Percentiles rank a stretch among this genome's conserved stretches.
These are phyloP conservation scores for Aristolochia contorta DNA, from an alignment of 164 flowering plant genomes.

Conservation along the genomic window DNA sequence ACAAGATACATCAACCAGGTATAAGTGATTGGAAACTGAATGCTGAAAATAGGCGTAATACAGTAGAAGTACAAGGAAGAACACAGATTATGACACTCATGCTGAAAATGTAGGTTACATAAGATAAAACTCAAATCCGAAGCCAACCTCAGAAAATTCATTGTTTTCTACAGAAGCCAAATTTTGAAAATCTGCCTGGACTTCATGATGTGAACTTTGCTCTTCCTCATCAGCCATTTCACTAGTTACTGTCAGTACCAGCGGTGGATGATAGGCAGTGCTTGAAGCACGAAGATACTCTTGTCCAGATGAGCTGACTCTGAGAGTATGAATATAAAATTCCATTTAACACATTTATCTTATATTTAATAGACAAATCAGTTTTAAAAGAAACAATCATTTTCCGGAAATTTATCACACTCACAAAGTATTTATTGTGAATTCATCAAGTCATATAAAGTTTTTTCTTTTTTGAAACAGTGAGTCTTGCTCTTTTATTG, in stretches of 20 bases:
- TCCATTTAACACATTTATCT: not conserved
- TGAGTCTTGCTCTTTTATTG: too few species aligned
- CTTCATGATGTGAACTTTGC: constrained; percentile 10
- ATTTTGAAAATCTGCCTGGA: constrained; percentile 18
- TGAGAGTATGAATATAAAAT: constrained; percentile 5
- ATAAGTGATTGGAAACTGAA: not conserved
- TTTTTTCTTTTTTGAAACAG: too few species aligned
- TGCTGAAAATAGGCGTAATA: not conserved
- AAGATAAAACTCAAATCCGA: not conserved
- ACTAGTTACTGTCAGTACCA: constrained; percentile 27
- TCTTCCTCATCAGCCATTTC: constrained; percentile 35
- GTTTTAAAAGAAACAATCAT: not conserved
- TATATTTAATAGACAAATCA: too few species aligned
- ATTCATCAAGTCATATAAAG: too few species aligned
- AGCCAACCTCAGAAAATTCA: constrained; percentile 39
- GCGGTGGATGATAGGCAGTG: constrained; percentile 36
- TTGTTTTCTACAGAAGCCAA: constrained; percentile 16
- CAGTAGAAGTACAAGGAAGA: not conserved
- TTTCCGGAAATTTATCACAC: not conserved
- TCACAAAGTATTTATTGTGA: too few species aligned
- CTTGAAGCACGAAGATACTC: constrained; percentile 31
- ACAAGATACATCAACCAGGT: constrained; percentile 1
- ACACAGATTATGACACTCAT: not conserved
- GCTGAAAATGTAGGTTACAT: not conserved
- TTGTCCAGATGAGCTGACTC: constrained; percentile 37